Conservation (phyloP, 192 early-diverging fungal species). For the Cladochytrium replicatum region DNA sequence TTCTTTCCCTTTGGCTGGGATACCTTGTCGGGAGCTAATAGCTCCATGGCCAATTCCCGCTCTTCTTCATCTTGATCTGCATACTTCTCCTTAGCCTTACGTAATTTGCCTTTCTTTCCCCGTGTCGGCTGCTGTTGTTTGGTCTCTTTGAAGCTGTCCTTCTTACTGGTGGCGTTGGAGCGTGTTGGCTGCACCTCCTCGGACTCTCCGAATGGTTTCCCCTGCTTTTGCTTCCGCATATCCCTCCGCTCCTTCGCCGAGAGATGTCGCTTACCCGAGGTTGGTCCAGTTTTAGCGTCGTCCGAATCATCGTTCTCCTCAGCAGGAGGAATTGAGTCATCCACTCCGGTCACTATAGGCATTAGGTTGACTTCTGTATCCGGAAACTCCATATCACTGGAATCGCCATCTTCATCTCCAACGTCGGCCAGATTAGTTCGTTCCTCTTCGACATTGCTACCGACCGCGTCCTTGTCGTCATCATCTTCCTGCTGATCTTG, state of each 20-base stretch:
- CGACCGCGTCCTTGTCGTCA: constrained; percentile 16
- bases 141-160: too few species aligned
- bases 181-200: too few species aligned
- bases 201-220: too few species aligned
- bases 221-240: constrained; percentile 64
- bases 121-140: constrained; percentile 37
- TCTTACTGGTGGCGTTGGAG: too few species aligned
- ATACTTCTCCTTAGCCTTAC: constrained; percentile 91
- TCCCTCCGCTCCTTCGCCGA: constrained; percentile 80
- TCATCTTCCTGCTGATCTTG: background rate
- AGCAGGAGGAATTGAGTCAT: constrained; percentile 7
- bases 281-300: too few species aligned
- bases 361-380: too few species aligned
- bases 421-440: constrained; percentile 45
- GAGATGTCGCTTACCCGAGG: constrained; percentile 20
- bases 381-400: constrained; percentile 6
- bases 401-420: constrained; percentile 34
- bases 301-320: constrained; percentile 1
- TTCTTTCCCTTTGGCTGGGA: constrained; percentile 67
- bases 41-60: constrained; percentile 63
- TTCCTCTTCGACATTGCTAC: constrained; percentile 1
- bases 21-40: constrained; percentile 63
- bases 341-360: constrained; percentile 7
- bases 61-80: constrained; percentile 94
- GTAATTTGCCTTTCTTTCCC: constrained; percentile 79